Evolutionary conservation across 176 grass and related monocot species (phyloP), one percentile per base, ranked within the genome.

Genomic region (Luzula sylvatica): DNA sequence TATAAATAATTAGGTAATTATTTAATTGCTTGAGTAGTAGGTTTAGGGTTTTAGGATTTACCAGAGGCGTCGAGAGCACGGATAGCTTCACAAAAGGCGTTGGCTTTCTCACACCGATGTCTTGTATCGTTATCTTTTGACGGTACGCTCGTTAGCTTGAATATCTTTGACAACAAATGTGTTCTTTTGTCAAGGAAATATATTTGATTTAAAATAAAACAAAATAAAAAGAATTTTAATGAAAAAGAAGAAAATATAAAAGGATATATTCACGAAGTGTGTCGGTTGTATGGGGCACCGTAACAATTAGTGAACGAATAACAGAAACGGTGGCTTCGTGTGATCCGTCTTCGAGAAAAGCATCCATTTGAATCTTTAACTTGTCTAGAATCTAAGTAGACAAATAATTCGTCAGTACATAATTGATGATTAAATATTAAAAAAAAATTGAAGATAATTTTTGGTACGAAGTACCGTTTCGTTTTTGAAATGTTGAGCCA

Each of bases 231-330:
- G n/a, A n/a, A n/a, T n/a, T n/a, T n/a, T n/a, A n/a, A 44, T 4
- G 7, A 66, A 23, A 63, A 63, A 46, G 14, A 45, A 9, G 4
- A 72, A 52, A 70, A 22, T 35, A 71, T 49, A 38, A 55, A 46
- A 89, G 90, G 90, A 96, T 96, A 96, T 96, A 96, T 96, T 96
- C 84, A 68, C 74, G 80, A 56, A 96, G 77, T 72, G 75, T 79
- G 67, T 96, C 77, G 64, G 81, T 86, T 68, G 90, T 86, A 79
- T 96, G 77, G 26, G 90, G 80, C 54, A 88, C 74, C 13, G 90
- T 80, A 20, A 74, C 83, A 52, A 76, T 58, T 65, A 96, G 63
- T 51, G 90, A 73, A 82, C 55, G 81, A 55, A 96, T 76, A 66
- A 89, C 90, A 73, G 84, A 89, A 53, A 79, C 35, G 57, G 71